These are phyloP conservation scores for Ganoderma lucidum DNA, from an alignment of 1,284 basidiomycete species.

Conservation along the genomic window DNA sequence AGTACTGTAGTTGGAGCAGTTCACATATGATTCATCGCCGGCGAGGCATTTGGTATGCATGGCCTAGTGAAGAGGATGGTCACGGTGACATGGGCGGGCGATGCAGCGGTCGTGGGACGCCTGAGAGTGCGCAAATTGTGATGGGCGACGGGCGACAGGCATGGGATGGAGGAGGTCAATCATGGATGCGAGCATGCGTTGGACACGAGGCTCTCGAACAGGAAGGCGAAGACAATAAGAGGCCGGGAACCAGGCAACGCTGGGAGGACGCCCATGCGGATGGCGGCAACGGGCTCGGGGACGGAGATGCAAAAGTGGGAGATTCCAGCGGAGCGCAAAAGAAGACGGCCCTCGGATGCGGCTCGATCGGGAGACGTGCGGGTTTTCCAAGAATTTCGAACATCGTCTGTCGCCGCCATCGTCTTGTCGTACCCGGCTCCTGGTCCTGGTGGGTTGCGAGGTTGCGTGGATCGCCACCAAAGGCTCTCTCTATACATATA, in stretches of 20 bases:
- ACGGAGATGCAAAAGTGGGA: slow-evolving; percentile 18
- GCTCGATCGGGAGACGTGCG: slow-evolving; percentile 2
- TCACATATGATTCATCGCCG: not conserved
- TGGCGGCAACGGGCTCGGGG: slow-evolving; percentile 4
- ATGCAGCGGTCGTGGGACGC: slow-evolving; percentile 1
- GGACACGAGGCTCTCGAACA: slow-evolving; percentile 37
- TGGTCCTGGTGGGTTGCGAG: slow-evolving; percentile 26
- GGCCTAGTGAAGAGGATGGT: slow-evolving; percentile 17
- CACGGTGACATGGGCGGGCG: slow-evolving; percentile 7
- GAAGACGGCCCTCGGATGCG: slow-evolving; percentile 5
- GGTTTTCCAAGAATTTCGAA: slow-evolving; percentile 5
- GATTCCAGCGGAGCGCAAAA: slow-evolving; percentile 30
- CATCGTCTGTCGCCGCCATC: slow-evolving; percentile 8
- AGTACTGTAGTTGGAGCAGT: not conserved
- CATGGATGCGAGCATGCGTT: slow-evolving; percentile 16
- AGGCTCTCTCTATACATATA: slow-evolving; percentile 28
- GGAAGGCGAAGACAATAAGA: slow-evolving; percentile 40
- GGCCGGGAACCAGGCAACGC: slow-evolving; percentile 30
- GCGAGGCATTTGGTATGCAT: slow-evolving; percentile 5
- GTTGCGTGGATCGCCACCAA: slow-evolving; percentile 21
- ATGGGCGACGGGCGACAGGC: slow-evolving; percentile 15
- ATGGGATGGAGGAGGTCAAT: slow-evolving; percentile 11
- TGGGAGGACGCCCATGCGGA: slow-evolving; percentile 26
- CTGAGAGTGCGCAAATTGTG: slow-evolving; percentile 21
- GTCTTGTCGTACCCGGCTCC: slow-evolving; percentile 4